Conservation (phyloP, 2,329 filamentous ascomycete species). For the Fusarium zealandicum region DNA sequence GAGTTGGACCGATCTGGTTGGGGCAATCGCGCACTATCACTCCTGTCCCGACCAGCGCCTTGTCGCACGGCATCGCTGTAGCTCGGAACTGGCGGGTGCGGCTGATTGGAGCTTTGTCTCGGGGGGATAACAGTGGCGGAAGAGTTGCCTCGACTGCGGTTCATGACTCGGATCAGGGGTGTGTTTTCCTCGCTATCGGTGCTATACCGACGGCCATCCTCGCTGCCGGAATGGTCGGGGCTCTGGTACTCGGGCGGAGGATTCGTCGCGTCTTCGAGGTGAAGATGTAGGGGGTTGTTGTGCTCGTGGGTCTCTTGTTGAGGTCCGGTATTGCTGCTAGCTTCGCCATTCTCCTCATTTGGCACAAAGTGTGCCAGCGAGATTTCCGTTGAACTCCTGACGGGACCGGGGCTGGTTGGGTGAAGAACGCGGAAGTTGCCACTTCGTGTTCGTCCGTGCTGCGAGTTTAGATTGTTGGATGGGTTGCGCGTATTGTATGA, state of each 20-base stretch:
- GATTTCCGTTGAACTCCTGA: constrained; percentile 93
- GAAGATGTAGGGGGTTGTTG: constrained; percentile 50
- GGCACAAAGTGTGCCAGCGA: constrained; percentile 86
- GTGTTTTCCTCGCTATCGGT: constrained; percentile 65
- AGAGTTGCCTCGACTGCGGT: constrained; percentile 60
- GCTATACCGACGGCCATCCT: constrained; percentile 64
- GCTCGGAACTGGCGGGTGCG: constrained; percentile 75
- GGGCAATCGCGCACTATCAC: constrained; percentile 35
- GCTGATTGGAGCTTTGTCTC: constrained; percentile 33
- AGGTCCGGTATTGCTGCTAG: constrained; percentile 41
- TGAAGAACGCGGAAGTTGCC: constrained; percentile 78
- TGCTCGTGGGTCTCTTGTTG: constrained; percentile 45
- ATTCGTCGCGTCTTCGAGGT: constrained; percentile 63
- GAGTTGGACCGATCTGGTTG: constrained; percentile 17
- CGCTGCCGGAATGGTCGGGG: constrained; percentile 67
- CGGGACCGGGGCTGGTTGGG: constrained; percentile 86
- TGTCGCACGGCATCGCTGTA: constrained; percentile 78
- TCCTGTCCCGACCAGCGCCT: constrained; percentile 47
- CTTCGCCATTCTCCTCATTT: constrained; percentile 74
- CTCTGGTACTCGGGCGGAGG: constrained; percentile 77
- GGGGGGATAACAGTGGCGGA: constrained; percentile 48
- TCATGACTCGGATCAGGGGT: constrained; percentile 59
- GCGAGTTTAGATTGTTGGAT: constrained; percentile 60
- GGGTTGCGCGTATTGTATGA: constrained; percentile 51
- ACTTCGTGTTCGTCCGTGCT: constrained; percentile 77